Conservation (phyloP, 1,284 basidiomycete genomes). For the Irpex lacteus region DNA sequence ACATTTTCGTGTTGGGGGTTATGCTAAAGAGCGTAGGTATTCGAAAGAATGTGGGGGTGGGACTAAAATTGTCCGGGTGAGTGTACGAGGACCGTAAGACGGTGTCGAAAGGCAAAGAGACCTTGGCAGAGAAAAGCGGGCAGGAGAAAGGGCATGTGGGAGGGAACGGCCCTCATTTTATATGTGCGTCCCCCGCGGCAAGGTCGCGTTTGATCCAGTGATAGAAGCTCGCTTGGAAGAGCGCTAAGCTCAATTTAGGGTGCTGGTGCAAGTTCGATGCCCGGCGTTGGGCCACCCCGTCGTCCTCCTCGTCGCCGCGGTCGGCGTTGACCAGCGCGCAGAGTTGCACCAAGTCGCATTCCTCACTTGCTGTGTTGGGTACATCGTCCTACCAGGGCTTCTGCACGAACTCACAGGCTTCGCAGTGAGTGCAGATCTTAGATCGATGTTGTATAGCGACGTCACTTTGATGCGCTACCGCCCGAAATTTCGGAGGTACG, state of each 20-base stretch:
- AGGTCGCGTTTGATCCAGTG: neutral
- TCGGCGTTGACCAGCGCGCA: neutral
- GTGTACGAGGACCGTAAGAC: neutral
- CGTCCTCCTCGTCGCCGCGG: neutral
- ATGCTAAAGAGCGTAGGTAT: neutral
- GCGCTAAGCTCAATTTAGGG: neutral
- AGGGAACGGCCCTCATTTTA: neutral
- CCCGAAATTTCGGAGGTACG: neutral
- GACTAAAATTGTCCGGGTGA: neutral
- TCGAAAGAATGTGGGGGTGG: neutral
- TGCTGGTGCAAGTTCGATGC: neutral
- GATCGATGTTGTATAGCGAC: neutral
- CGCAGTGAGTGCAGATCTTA: neutral
- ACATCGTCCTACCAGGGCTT: neutral
- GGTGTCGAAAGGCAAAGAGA: neutral
- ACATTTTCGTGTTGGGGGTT: neutral
- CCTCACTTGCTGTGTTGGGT: neutral
- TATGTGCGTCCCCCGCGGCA: neutral
- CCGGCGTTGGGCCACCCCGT: neutral
- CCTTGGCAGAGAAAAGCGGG: neutral
- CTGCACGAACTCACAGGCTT: neutral
- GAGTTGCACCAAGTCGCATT: neutral
- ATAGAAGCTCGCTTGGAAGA: neutral
- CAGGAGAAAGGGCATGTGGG: neutral
- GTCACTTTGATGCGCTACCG: neutral